phyloP scores from a whole-genome alignment of 2,329 filamentous ascomycete genomes.

The Atkinsonella texensis region DNA sequence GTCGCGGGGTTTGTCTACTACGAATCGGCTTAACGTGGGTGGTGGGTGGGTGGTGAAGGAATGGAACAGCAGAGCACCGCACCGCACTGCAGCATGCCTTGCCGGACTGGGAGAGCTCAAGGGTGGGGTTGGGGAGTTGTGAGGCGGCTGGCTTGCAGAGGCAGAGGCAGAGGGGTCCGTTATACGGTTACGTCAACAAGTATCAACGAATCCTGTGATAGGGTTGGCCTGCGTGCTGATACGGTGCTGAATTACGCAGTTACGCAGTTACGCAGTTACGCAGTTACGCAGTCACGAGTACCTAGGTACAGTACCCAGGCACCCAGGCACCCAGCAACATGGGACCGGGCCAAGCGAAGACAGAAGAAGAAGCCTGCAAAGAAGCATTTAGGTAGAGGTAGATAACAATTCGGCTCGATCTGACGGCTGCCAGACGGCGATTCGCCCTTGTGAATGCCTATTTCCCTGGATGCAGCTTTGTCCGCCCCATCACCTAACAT shows the following conservation, averaged over 20 bases:
- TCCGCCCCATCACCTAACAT: background rate
- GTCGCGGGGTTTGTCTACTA: slow-evolving; percentile 2
- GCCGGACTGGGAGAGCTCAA: background rate
- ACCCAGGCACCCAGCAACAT: background rate
- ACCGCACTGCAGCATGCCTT: too few relatives aligned
- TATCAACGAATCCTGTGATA: background rate
- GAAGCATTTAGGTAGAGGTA: background rate
- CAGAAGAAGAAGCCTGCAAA: background rate
- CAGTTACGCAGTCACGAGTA: background rate
- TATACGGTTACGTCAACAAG: background rate
- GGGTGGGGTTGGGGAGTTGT: background rate
- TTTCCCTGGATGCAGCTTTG: too few relatives aligned
- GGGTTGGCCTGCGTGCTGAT: background rate
- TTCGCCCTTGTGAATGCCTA: too few relatives aligned
- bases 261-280: background rate
- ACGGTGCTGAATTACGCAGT: background rate
- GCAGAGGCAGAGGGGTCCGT: too few relatives aligned
- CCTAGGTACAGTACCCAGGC: background rate
- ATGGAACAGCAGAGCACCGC: too few relatives aligned
- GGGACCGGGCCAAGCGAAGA: background rate
- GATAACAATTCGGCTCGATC: background rate
- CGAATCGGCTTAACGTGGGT: background rate
- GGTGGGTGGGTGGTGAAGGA: too few relatives aligned
- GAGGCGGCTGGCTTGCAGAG: background rate
- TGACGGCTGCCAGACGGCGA: background rate